These are phyloP conservation scores for Samsoniella hepiali DNA, from an alignment of 2,329 filamentous ascomycete genomes.

Conservation along the genomic window DNA sequence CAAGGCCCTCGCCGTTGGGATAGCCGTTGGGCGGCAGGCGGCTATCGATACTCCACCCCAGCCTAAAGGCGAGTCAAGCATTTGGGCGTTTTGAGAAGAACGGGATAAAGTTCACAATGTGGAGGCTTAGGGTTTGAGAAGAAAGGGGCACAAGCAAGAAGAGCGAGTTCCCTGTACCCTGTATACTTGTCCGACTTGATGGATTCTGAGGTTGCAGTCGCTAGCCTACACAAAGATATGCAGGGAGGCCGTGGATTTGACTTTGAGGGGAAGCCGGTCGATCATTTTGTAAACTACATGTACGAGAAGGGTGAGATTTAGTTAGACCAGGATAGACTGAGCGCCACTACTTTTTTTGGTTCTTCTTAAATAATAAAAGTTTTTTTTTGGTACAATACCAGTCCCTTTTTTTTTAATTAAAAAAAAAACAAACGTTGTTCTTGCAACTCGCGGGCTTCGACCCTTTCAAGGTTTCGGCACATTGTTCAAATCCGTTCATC, in stretches of 20 bases:
- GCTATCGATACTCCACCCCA: neutral
- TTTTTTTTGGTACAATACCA: neutral
- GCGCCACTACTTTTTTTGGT: constrained; percentile 4
- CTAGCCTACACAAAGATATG: neutral
- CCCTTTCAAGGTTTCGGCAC: neutral
- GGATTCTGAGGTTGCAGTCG: neutral
- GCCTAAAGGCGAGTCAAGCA: constrained; percentile 4
- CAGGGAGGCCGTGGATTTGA: constrained; percentile 6
- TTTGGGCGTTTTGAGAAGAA: neutral
- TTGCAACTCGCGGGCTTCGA: neutral
- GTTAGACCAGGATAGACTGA: constrained; percentile 17
- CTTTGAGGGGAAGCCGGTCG: neutral
- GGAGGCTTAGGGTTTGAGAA: neutral
- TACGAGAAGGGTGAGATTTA: constrained; percentile 1
- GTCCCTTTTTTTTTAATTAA: neutral
- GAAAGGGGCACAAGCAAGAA: neutral
- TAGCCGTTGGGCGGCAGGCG: neutral
- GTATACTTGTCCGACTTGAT: neutral
- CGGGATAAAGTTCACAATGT: neutral
- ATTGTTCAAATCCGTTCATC: neutral
- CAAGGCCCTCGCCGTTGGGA: neutral
- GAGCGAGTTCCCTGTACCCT: neutral
- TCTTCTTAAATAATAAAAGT: neutral
- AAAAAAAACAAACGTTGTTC: neutral
- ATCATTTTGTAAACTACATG: constrained; percentile 12